A percentile compares a stretch with the other conserved stretches of the same genome.
These are phyloP conservation scores for Zygotorulaspora sp. DNA, from an alignment of 805 yeast species.

Conservation along the genomic window DNA sequence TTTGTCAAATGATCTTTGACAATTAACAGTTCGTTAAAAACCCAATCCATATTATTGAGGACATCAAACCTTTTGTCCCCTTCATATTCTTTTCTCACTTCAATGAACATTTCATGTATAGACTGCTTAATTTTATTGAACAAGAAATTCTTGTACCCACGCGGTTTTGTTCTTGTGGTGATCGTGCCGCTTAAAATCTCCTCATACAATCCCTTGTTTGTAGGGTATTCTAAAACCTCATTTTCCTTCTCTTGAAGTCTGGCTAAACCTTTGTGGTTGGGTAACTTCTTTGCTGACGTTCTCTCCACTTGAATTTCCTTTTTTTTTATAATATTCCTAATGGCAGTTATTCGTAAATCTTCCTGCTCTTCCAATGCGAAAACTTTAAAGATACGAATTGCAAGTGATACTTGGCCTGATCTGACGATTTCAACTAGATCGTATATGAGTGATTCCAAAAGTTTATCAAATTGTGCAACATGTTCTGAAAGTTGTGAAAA, in stretches of 20 bases:
- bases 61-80: conserved; percentile 49
- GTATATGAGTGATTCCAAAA: conserved; percentile 61
- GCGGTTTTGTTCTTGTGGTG: conserved; percentile 41
- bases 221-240: conserved; percentile 26
- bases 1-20: conserved; percentile 55
- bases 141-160: conserved; percentile 62
- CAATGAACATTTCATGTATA: conserved; percentile 61
- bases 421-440: conserved; percentile 70
- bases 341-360: conserved; percentile 52
- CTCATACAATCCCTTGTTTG: conserved; percentile 33
- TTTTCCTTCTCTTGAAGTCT: conserved; percentile 16
- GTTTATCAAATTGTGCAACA: conserved; percentile 55
- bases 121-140: conserved; percentile 53
- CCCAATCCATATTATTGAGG: conserved; percentile 72
- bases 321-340: conserved; percentile 33
- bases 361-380: conserved; percentile 76
- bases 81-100: conserved; percentile 50
- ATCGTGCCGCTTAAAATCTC: conserved; percentile 42
- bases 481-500: conserved; percentile 34
- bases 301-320: conserved; percentile 31
- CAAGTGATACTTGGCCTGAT: conserved; percentile 60
- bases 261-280: conserved; percentile 18
- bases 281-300: conserved; percentile 28
- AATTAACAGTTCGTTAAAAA: conserved; percentile 70
- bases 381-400: conserved; percentile 68